Evolutionary conservation across 768 basidiomycete genomes (phyloP).

Genomic region (Coprinellus aureogranulatus): DNA sequence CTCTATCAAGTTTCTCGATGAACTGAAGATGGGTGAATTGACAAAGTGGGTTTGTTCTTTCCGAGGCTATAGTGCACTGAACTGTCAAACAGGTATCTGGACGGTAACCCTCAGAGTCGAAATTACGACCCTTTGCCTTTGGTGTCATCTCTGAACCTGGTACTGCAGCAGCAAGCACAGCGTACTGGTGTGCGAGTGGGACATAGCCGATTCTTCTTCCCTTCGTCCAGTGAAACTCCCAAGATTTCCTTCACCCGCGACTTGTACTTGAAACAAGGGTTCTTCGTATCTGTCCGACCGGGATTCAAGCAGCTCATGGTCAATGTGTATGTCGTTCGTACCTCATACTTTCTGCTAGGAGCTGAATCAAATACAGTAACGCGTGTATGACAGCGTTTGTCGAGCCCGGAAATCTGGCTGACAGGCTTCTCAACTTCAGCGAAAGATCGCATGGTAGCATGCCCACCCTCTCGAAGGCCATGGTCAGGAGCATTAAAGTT

Average conservation of each 20-base stretch:
- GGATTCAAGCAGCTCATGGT: slow-evolving; percentile 46
- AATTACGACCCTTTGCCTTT: slow-evolving; percentile 46
- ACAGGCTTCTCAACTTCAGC: slow-evolving; percentile 50
- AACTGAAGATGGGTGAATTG: slow-evolving; percentile 30
- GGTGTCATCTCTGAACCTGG: slow-evolving; percentile 53
- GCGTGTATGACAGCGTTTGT: slow-evolving; percentile 56
- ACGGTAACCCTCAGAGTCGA: slow-evolving; percentile 39
- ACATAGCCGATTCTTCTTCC: slow-evolving; percentile 47
- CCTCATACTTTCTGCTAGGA: neutral
- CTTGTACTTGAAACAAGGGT: slow-evolving; percentile 40
- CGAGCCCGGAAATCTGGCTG: slow-evolving; percentile 56
- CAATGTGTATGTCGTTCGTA: slow-evolving; percentile 38
- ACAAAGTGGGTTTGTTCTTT: slow-evolving; percentile 24
- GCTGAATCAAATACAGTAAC: slow-evolving; percentile 29
- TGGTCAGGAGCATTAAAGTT: slow-evolving; percentile 56
- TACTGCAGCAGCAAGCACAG: slow-evolving; percentile 47
- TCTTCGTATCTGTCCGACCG: slow-evolving; percentile 46
- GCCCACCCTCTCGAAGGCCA: slow-evolving; percentile 42
- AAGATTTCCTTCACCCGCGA: slow-evolving; percentile 23
- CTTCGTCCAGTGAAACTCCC: slow-evolving; percentile 30
- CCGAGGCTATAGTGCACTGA: neutral
- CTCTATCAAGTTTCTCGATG: slow-evolving; percentile 35
- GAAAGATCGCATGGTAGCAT: slow-evolving; percentile 37
- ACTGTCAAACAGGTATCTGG: slow-evolving; percentile 49
- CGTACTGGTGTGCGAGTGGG: slow-evolving; percentile 47